These are phyloP conservation scores for Leccinum aurantiacum DNA, from an alignment of 768 basidiomycete species.

Conservation along the genomic window DNA sequence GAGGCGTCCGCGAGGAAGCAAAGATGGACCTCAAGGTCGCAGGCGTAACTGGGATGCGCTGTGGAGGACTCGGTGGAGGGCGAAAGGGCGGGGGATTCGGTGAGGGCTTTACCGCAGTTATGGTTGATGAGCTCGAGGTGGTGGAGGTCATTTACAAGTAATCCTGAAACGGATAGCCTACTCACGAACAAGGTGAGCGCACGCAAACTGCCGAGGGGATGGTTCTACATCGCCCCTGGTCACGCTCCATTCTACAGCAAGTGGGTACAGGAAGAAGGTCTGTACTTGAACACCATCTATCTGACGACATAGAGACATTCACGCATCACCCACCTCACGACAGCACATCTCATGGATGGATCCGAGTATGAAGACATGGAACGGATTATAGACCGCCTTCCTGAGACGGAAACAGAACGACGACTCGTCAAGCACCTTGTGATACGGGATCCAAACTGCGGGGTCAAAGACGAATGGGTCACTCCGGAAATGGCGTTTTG, in stretches of 20 bases:
- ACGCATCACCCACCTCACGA: not conserved
- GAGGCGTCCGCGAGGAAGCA: conserved; percentile 76
- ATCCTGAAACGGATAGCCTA: not conserved
- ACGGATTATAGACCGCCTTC: conserved; percentile 58
- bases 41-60: conserved; percentile 80
- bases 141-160: conserved; percentile 24
- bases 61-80: conserved; percentile 46
- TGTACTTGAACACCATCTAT: not conserved
- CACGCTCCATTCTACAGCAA: not conserved
- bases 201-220: conserved; percentile 26
- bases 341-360: conserved; percentile 24
- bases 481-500: conserved; percentile 54
- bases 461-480: conserved; percentile 61
- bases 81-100: conserved; percentile 32
- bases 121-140: conserved; percentile 56
- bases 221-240: not conserved
- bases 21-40: conserved; percentile 82
- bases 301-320: conserved; percentile 4
- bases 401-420: conserved; percentile 55
- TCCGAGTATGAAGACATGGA: conserved; percentile 51
- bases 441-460: conserved; percentile 42
- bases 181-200: not conserved
- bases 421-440: conserved; percentile 59
- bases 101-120: conserved; percentile 37
- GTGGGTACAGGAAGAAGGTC: not conserved